Base-by-base conservation (phyloP, 305 asterid genomes). In the Salvia sclarea region DNA sequence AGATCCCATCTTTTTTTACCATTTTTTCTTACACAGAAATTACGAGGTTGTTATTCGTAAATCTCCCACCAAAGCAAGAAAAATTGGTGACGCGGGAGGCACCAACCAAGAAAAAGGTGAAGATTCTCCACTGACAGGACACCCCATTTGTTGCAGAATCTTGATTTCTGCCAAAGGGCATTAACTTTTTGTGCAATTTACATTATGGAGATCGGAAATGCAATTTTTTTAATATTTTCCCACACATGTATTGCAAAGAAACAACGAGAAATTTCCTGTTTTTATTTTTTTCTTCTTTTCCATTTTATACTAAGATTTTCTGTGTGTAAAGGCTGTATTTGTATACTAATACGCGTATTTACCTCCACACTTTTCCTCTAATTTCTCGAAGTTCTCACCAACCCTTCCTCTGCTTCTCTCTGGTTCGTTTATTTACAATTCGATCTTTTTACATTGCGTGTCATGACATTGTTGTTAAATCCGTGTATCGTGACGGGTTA, bases 81-180 rank as follows among this genome's bases (percentile, higher is more conserved):
- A 14, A 25, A n/a, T 78, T 71, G 82, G 85, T 70, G 85, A 71
- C 80, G 72, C 81, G 64, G 49, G 65, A 73, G 81, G 66, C 78
- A 75, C 73, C 73, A 50, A 73, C 69, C 61, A 40, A 59, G 38
- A 58, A 76, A 71, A 75, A 75, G 81, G 85, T 76, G 61, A 71
- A 68, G 73, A 79, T 73, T 78, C 75, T 73, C 61, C 18, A 61
- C 78, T 77, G 81, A 64, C 70, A 65, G 17, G 75, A 45, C 76
- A 68, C 69, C 81, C 78, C 77, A 62, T 69, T 75, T 69, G 65
- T 53, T 61, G 71, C 60, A 56, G 62, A 71, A 64, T 70, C 69
- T 71, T 35, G 71, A 76, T 71, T 71, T 61, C 68, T 71, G 79
- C 60, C 68, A 22, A 28, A n/a, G 22, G 75, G 71, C 73, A 48